A percentile compares a stretch with the other conserved stretches of the same genome.
Conservation (phyloP, 176 grass and related monocot genomes). For the Paspalum notatum region DNA sequence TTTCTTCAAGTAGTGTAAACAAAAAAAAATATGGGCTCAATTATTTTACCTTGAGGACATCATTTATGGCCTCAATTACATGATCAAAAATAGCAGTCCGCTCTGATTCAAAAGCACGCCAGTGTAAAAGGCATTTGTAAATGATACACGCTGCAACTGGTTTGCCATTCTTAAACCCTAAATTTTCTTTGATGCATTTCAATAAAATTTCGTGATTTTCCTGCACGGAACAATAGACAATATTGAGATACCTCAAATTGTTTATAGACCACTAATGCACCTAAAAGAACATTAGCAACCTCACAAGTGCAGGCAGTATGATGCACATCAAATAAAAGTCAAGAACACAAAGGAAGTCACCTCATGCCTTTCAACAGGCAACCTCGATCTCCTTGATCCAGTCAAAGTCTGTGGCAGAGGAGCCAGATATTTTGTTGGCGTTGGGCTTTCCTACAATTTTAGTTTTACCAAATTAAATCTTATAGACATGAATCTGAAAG, state of each 20-base stretch:
- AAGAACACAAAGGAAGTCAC: slow-evolving; percentile 47
- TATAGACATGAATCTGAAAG: slow-evolving; percentile 29
- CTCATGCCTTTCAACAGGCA: slow-evolving; percentile 79
- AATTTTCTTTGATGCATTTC: slow-evolving; percentile 86
- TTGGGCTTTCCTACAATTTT: slow-evolving; percentile 73
- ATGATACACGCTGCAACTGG: slow-evolving; percentile 91
- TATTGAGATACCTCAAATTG: slow-evolving; percentile 30
- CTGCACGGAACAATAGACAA: slow-evolving; percentile 54
- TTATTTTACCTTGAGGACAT: slow-evolving; percentile 79
- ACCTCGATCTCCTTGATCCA: slow-evolving; percentile 60
- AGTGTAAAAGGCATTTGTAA: slow-evolving; percentile 85
- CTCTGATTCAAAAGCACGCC: slow-evolving; percentile 90
- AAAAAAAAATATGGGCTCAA: slow-evolving; percentile 24
- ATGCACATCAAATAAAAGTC: background rate
- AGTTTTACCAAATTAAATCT: background rate
- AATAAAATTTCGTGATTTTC: slow-evolving; percentile 89
- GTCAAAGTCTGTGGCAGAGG: slow-evolving; percentile 59
- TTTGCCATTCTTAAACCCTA: slow-evolving; percentile 88
- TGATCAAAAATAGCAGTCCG: slow-evolving; percentile 96
- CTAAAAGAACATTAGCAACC: slow-evolving; percentile 20
- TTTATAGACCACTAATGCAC: slow-evolving; percentile 16
- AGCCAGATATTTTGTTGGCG: slow-evolving; percentile 67
- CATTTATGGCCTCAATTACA: slow-evolving; percentile 88
- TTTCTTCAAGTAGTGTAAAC: background rate
- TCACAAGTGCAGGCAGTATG: slow-evolving; percentile 14